Conservation (phyloP, 2,329 filamentous ascomycete species). For the Blastomyces gilchristii region DNA sequence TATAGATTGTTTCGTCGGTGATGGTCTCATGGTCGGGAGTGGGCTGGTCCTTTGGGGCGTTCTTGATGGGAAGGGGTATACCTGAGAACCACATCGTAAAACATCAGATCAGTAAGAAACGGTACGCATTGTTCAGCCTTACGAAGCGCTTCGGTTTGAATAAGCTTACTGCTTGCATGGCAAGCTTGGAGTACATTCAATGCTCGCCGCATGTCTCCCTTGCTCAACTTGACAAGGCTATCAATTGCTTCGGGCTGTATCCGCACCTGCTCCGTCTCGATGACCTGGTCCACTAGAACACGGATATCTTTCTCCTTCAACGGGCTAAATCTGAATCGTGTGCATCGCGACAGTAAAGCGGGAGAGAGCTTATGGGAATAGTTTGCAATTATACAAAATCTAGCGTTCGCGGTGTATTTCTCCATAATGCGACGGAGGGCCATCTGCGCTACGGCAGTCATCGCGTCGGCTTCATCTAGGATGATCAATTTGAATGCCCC, state of each 20-base stretch:
- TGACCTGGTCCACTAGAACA: slow-evolving; percentile 74
- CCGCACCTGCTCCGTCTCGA: slow-evolving; percentile 74
- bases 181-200: slow-evolving; percentile 95
- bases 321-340: slow-evolving; percentile 87
- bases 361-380: slow-evolving; percentile 97
- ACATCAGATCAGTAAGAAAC: slow-evolving; percentile 12
- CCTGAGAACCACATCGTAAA: slow-evolving; percentile 35
- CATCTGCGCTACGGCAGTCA: slow-evolving; percentile 99
- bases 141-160: background rate
- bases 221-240: slow-evolving; percentile 74
- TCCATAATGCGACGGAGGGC: slow-evolving; percentile 95
- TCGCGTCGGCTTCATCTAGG: slow-evolving; percentile 96
- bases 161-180: slow-evolving; percentile 69
- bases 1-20: slow-evolving; percentile 86
- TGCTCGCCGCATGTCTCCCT: slow-evolving; percentile 91
- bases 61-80: slow-evolving; percentile 55
- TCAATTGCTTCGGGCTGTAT: slow-evolving; percentile 73
- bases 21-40: slow-evolving; percentile 67
- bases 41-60: slow-evolving; percentile 47
- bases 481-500: slow-evolving; percentile 92
- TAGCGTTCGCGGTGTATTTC: slow-evolving; percentile 94
- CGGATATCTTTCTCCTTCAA: slow-evolving; percentile 82
- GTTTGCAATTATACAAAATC: slow-evolving; percentile 98
- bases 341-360: slow-evolving; percentile 84
- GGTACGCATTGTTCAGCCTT: background rate